Base-by-base conservation (phyloP, 768 basidiomycete genomes). In the Kwoniella sp. region DNA sequence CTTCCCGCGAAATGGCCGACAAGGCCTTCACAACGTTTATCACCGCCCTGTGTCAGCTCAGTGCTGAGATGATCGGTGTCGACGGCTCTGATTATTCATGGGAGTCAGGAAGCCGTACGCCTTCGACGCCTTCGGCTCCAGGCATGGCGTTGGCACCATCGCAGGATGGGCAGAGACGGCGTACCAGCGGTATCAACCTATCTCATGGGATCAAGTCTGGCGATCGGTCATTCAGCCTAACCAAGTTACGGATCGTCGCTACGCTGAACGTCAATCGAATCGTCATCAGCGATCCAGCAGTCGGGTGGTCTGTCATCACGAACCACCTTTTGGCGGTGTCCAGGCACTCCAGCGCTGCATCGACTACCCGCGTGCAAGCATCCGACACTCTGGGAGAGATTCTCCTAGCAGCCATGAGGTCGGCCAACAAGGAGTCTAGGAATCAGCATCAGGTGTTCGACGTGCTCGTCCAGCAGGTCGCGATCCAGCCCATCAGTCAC, bases 1-100 rank as follows among this genome's bases (percentile, higher is more conserved):
- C 85, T 0, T 85, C 88, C 8, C 87, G 85, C 71, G 84, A 84
- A 58, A 67, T 96, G 56, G 87, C 91, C 52, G 89, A 95, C 65
- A 62, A 70, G 0, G 87, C 90, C 3, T 96, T 92, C 75, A 79
- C 78, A 40, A 80, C 84, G 58, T 98, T 98, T 57, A 76, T 83
- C 27, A 66, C 56, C n/a, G 87, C 92, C 2, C 73, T 96, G 44
- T 92, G 89, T 71, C 84, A 81, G 63, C 76, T 98, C 22, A 93
- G 89, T 66, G 79, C 82, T 9, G 90, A 91, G 73, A 96, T 98
- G 91, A 83, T 96, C 17, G 85, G 86, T 31, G 85, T 95, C 83
- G 85, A 89, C 44, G 37, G 0, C 12, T 12, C 25, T 46, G 27
- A 17, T 22, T 23, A 17, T 28, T 41, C 10, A 14, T 44, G 25